Evolutionary conservation across 1,284 basidiomycete genomes (phyloP), one percentile per base, ranked within the genome.

Genomic region (Pisolithus thermaeus): DNA sequence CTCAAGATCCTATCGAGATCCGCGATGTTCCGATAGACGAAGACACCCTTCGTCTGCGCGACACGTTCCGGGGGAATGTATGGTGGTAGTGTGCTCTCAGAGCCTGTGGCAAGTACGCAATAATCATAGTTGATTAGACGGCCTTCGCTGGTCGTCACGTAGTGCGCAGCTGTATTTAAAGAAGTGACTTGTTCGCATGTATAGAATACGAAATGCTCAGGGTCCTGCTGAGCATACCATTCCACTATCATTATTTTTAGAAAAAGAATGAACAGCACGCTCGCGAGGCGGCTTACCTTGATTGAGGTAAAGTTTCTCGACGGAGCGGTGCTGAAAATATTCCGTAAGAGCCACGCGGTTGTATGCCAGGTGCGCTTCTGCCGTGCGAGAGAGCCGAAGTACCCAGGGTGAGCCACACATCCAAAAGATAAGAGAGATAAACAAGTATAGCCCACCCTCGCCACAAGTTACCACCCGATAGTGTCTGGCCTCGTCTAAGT

Each of bases 71-170:
- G 63, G 4, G 77, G 70, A 36, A 81, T 69, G 59, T 85, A 88
- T 0, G 79, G 71, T 0, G 87, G 87, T n/a, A 89, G 69, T 1
- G 76, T 75, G 1, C 85, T 85, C 28, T 76, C 75, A 0, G 86
- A 88, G 2, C 87, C 87, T 0, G 87, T 89, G 1, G 86, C 83
- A 28, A 90, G 66, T n/a, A 87, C 70, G 38, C 81, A 82, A 46
- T 77, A 75, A 60, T 86, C 79, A 60, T 86, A 89, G 37, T 65
- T 53, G 59, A 85, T 72, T 20, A 62, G 60, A 20, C 77, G 71
- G 30, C 74, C 77, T 51, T 77, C 73, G 60, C 62, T 74, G 46
- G 76, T 81, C 47, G 61, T 68, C 12, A 83, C 75, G 3, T 65
- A 64, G 54, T 80, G 78, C 14, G 69, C 61, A 2, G 61, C 64